A percentile compares a stretch with the other conserved stretches of the same genome.
Evolutionary conservation across 2,329 filamentous ascomycete genomes (phyloP).

Genomic region (Neonectria hederae): DNA sequence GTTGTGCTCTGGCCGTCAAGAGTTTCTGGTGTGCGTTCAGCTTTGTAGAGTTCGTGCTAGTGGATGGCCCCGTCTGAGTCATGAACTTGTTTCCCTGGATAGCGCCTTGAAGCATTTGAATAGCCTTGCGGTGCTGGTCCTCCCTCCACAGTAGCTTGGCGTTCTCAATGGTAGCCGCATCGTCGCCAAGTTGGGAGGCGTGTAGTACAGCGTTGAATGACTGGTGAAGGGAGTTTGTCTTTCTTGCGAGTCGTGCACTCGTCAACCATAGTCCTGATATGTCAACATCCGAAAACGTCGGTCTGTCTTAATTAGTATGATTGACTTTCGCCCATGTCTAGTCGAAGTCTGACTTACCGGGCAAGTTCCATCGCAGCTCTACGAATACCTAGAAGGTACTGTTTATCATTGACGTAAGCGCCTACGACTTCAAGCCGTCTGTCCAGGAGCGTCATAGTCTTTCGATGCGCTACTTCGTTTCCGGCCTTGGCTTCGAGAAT

Average conservation of each 20-base stretch:
- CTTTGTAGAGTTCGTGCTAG: slow-evolving; percentile 46
- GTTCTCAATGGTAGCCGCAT: slow-evolving; percentile 92
- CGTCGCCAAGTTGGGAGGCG: slow-evolving; percentile 84
- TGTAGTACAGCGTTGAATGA: slow-evolving; percentile 95
- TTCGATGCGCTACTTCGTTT: slow-evolving; percentile 51
- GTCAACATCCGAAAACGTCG: slow-evolving; percentile 74
- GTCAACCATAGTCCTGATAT: slow-evolving; percentile 87
- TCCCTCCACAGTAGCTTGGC: slow-evolving; percentile 93
- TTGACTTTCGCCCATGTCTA: background rate
- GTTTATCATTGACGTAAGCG: slow-evolving; percentile 90
- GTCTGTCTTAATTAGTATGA: slow-evolving; percentile 47
- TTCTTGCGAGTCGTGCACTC: slow-evolving; percentile 85
- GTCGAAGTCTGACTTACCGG: slow-evolving; percentile 57
- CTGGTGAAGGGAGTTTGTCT: slow-evolving; percentile 82
- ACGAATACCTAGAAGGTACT: slow-evolving; percentile 87
- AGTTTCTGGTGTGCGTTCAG: slow-evolving; percentile 64
- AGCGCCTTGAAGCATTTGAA: slow-evolving; percentile 87
- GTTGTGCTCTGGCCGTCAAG: slow-evolving; percentile 79
- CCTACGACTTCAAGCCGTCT: slow-evolving; percentile 89
- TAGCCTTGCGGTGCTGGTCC: slow-evolving; percentile 92
- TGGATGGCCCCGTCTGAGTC: slow-evolving; percentile 52
- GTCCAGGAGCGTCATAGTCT: slow-evolving; percentile 59
- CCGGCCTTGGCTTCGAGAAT: slow-evolving; percentile 65
- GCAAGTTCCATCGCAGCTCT: slow-evolving; percentile 87
- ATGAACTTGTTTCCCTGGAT: slow-evolving; percentile 84